Evolutionary conservation across 2,329 filamentous ascomycete species (phyloP), one percentile per base, ranked within the genome.

Genomic region (Cladosporium phlei): DNA sequence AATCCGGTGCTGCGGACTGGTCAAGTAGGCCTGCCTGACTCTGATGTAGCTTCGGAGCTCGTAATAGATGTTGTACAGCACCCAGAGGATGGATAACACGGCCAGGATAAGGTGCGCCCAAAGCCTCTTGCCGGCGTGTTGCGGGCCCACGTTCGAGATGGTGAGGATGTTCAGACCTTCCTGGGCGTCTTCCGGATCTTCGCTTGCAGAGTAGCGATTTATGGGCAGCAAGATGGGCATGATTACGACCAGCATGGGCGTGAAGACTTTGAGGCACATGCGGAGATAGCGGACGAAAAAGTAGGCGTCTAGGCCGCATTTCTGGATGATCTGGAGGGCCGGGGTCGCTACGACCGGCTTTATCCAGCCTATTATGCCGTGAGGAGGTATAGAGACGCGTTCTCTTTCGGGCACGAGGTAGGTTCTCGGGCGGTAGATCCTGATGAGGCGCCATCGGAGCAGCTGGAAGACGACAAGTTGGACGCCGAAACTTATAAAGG

Each of bases 221-320:
- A 98, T 66, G 0, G 93, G 90, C 2, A 97, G 70, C 33, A 98
- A 72, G 19, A 96, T 85, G 0, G 93, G 93, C 45, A 96, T 73
- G 21, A 95, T 83, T 40, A 96, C 61, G 20, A 80, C 56, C 10
- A 86, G 82, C 47, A 95, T 81, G 1, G 93, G 89, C 29, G 95
- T 70, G 64, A 98, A 97, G 52, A 98, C 95, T 62, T 95, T 83
- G 33, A 97, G 77, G 4, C 97, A 79, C 60, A 87, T 85, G 51
- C 85, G 82, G 20, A 90, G 78, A 61, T 95, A 98, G 52, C 94
- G 86, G 1, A 98, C 76, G 66, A 98, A 98, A 72, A 97, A 95
- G 69, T 95, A 98, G 60, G 91, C 89, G 64, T 98, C 93, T 8
- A 98, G 78, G 14, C 93, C 93, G 57, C 91, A 96, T 67, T 96